Percentiles rank a stretch among this genome's conserved stretches.
Conservation (phyloP, 2,329 filamentous ascomycete species). For the Dactylellina leptospora region DNA sequence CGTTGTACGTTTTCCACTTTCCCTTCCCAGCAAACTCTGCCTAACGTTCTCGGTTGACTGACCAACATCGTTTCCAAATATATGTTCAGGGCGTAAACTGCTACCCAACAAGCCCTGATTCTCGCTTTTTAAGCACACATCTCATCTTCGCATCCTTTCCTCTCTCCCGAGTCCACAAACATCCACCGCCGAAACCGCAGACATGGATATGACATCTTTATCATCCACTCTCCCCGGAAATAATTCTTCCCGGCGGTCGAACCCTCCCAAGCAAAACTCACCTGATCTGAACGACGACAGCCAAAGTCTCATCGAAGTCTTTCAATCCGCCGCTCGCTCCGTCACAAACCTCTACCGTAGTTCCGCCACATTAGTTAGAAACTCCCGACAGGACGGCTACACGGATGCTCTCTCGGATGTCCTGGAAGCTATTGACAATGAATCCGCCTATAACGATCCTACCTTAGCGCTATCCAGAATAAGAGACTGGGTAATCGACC, state of each 20-base stretch:
- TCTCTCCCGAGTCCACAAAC: not conserved
- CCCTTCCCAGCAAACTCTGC: not conserved
- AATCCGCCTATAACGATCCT: slow-evolving; percentile 49
- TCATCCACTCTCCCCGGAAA: slow-evolving; percentile 48
- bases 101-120: not conserved
- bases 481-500: slow-evolving; percentile 52
- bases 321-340: slow-evolving; percentile 47
- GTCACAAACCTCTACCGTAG: slow-evolving; percentile 50
- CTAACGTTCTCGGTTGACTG: not conserved
- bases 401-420: slow-evolving; percentile 49
- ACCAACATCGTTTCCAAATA: slow-evolving; percentile 13
- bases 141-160: not conserved
- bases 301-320: slow-evolving; percentile 45
- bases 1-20: not conserved
- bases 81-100: slow-evolving; percentile 13
- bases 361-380: slow-evolving; percentile 36
- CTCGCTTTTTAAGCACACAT: not conserved
- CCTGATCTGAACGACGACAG: slow-evolving; percentile 36
- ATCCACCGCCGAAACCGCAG: not conserved
- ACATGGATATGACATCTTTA: slow-evolving; percentile 52
- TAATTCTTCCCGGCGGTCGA: slow-evolving; percentile 3
- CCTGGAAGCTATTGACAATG: slow-evolving; percentile 49
- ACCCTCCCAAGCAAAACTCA: slow-evolving; percentile 28
- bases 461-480: slow-evolving; percentile 45
- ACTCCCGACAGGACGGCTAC: slow-evolving; percentile 47